These are phyloP conservation scores for Oryza meridionalis DNA, from an alignment of 176 grass and related monocot genomes.

Conservation along the genomic window DNA sequence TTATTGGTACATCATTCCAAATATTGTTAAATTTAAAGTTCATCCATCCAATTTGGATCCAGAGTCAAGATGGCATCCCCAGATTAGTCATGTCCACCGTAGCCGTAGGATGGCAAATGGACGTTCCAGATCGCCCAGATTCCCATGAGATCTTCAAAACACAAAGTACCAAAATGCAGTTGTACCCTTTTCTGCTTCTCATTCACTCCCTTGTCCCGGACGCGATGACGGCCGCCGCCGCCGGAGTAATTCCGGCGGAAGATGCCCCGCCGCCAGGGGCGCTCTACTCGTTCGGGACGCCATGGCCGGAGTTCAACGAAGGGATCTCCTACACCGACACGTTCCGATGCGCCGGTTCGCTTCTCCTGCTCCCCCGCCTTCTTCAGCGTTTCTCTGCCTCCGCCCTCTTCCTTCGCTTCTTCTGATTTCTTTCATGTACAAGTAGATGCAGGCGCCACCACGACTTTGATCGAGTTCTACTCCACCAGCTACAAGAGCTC, in stretches of 20 bases:
- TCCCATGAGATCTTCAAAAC: not conserved
- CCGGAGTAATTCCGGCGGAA: slow-evolving; percentile 1
- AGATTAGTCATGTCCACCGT: not conserved
- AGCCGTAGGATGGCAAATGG: not conserved
- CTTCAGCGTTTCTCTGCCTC: not conserved
- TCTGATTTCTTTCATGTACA: slow-evolving; percentile 26
- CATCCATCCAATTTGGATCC: not conserved
- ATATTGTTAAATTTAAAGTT: not conserved
- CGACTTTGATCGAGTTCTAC: slow-evolving; percentile 77
- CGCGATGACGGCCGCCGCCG: slow-evolving; percentile 14
- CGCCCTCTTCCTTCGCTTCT: not conserved
- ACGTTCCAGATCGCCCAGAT: not conserved
- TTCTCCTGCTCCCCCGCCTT: not conserved
- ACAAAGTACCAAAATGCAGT: slow-evolving; percentile 9
- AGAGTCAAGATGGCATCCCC: not conserved
- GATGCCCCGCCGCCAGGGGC: slow-evolving; percentile 11
- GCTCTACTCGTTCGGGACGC: slow-evolving; percentile 64
- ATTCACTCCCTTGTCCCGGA: not conserved
- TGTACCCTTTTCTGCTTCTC: not conserved
- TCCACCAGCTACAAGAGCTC: slow-evolving; percentile 76
- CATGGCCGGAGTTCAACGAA: slow-evolving; percentile 84
- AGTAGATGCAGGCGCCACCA: slow-evolving; percentile 29
- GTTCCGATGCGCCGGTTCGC: slow-evolving; percentile 55
- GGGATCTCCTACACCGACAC: slow-evolving; percentile 81
- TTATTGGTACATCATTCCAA: not conserved